phyloP scores from a whole-genome alignment of 2,329 filamentous ascomycete species.

The Ophiostoma quercus region DNA sequence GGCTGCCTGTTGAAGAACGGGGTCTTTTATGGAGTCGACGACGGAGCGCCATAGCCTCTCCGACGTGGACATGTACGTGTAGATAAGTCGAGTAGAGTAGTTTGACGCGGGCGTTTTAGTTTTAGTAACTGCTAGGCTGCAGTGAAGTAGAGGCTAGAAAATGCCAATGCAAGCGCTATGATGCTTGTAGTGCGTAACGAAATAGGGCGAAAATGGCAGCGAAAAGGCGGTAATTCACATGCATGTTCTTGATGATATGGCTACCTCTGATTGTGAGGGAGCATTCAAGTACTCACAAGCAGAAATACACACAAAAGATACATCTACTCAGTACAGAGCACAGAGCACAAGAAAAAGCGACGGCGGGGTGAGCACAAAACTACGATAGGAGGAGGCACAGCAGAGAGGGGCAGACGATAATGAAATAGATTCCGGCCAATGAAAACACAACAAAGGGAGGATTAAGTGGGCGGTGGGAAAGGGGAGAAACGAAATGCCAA shows the following conservation, averaged over 20 bases:
- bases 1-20: neutral
- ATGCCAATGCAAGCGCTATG: neutral
- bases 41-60: conserved; percentile 12
- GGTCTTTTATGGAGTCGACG: neutral
- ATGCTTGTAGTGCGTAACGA: neutral
- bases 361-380: neutral
- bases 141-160: too few species aligned
- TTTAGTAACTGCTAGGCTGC: too few species aligned
- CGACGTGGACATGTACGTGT: neutral
- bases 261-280: neutral
- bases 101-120: too few species aligned
- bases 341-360: neutral
- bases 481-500: neutral
- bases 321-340: too few species aligned
- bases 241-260: neutral
- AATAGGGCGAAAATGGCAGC: conserved; percentile 12
- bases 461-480: conserved; percentile 10
- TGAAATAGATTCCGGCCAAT: neutral
- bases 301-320: too few species aligned
- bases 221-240: conserved; percentile 2
- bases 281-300: neutral
- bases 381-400: neutral
- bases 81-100: neutral
- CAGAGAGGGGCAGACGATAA: neutral
- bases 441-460: neutral